Evolutionary conservation across 345 rosid genomes (phyloP).

Genomic region (Linum lewisii): DNA sequence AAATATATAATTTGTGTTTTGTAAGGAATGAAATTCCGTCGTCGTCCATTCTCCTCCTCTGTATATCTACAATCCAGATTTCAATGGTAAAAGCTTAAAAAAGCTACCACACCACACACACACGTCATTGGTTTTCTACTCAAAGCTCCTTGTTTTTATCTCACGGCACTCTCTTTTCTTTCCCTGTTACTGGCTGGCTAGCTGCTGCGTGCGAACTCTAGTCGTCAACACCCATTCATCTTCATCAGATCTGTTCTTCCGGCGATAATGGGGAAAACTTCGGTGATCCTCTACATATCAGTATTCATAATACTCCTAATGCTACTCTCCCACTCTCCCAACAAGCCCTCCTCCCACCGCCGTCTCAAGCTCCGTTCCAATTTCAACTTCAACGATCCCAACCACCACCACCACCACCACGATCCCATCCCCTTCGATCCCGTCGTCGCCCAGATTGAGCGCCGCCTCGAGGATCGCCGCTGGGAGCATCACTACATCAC

Average conservation of each 20-base stretch:
- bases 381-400: slow-evolving; percentile 30
- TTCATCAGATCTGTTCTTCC: background rate
- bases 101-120: too few species aligned
- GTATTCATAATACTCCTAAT: slow-evolving; percentile 42
- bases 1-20: too few species aligned
- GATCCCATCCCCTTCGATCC: slow-evolving; percentile 61
- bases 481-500: slow-evolving; percentile 76
- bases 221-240: too few species aligned
- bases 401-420: slow-evolving; percentile 24
- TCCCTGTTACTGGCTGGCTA: too few species aligned
- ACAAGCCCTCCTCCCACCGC: slow-evolving; percentile 27
- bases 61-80: too few species aligned
- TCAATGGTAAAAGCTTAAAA: too few species aligned
- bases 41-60: too few species aligned
- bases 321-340: slow-evolving; percentile 44
- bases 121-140: too few species aligned
- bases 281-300: slow-evolving; percentile 35
- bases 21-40: too few species aligned
- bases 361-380: slow-evolving; percentile 50
- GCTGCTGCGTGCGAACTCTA: too few species aligned
- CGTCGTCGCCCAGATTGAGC: slow-evolving; percentile 63
- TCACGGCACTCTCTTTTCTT: too few species aligned
- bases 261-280: slow-evolving; percentile 18
- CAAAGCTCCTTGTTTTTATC: too few species aligned
- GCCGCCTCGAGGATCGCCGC: slow-evolving; percentile 64